Conservation (phyloP, 1,284 basidiomycete genomes). For the Lignosus rhinocerotis region DNA sequence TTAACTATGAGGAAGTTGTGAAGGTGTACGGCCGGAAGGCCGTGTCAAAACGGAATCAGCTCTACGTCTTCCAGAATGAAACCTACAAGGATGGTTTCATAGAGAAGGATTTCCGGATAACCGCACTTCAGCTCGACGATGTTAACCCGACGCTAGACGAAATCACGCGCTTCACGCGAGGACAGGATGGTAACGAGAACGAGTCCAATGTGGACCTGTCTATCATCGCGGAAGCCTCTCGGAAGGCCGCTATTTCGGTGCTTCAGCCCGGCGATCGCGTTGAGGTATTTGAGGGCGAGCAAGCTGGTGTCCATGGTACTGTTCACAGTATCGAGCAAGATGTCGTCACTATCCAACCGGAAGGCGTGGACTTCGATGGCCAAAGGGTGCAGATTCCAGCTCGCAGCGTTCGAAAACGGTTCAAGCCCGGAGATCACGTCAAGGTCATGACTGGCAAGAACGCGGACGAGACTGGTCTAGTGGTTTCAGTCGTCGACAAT, state of each 20-base stretch:
- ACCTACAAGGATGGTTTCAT: constrained; percentile 95
- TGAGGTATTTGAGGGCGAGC: constrained; percentile 97
- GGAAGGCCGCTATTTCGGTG: constrained; percentile 84
- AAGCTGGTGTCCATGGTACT: constrained; percentile 89
- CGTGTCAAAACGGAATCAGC: constrained; percentile 71
- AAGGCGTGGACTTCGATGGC: constrained; percentile 82
- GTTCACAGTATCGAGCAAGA: constrained; percentile 91
- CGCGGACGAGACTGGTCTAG: constrained; percentile 93
- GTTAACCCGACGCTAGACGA: constrained; percentile 97
- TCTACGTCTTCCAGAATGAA: constrained; percentile 88
- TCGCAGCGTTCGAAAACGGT: constrained; percentile 89
- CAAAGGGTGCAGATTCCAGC: constrained; percentile 88
- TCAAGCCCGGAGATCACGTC: constrained; percentile 97
- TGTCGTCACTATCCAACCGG: constrained; percentile 81
- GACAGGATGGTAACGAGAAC: constrained; percentile 62
- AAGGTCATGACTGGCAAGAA: constrained; percentile 98
- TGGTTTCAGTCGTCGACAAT: constrained; percentile 89
- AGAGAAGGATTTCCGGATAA: constrained; percentile 93
- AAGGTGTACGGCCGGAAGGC: constrained; percentile 83
- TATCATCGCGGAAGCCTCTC: constrained; percentile 85
- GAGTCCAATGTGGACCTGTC: constrained; percentile 74
- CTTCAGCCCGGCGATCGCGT: constrained; percentile 98
- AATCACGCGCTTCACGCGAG: constrained; percentile 86
- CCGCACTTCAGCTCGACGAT: constrained; percentile 80
- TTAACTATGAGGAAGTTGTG: constrained; percentile 92